Evolutionary conservation across 1,284 basidiomycete genomes (phyloP).

Genomic region (Leccinum pachyderme): DNA sequence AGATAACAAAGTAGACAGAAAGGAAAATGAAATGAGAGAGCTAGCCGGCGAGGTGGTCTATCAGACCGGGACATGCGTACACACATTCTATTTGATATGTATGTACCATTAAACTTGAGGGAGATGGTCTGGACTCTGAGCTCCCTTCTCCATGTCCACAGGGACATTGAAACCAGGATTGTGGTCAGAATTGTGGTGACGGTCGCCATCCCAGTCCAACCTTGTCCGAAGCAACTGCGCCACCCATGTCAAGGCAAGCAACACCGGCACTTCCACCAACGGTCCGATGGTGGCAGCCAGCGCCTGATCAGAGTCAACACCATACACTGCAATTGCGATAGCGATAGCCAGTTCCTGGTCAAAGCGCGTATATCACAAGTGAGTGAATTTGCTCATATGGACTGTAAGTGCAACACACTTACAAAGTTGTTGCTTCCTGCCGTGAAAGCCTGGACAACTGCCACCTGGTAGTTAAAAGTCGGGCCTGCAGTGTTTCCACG

Average conservation of each 20-base stretch:
- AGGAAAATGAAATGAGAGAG: too few species aligned
- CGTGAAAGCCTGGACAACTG: slow-evolving; percentile 67
- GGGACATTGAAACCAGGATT: background rate
- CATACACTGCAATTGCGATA: slow-evolving; percentile 77
- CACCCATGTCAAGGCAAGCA: slow-evolving; percentile 71
- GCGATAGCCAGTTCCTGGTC: slow-evolving; percentile 78
- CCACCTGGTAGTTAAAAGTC: slow-evolving; percentile 62
- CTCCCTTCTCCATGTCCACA: slow-evolving; percentile 5
- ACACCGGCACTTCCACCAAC: slow-evolving; percentile 76
- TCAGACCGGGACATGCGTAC: too few species aligned
- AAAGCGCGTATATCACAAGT: background rate
- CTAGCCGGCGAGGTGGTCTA: too few species aligned
- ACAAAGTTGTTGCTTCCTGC: slow-evolving; percentile 58
- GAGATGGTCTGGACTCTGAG: background rate
- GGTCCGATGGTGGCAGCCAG: slow-evolving; percentile 80
- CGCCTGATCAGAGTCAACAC: slow-evolving; percentile 70
- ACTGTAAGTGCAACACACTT: slow-evolving; percentile 14
- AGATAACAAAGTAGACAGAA: too few species aligned
- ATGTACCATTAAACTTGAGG: too few species aligned
- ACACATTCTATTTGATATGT: too few species aligned
- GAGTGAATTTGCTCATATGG: background rate
- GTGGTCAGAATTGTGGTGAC: background rate
- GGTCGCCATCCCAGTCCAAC: slow-evolving; percentile 42
- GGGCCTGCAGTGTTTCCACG: slow-evolving; percentile 14
- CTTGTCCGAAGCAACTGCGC: slow-evolving; percentile 53